phyloP scores from a whole-genome alignment of 805 yeast species.

The Yarrowia sp. region DNA sequence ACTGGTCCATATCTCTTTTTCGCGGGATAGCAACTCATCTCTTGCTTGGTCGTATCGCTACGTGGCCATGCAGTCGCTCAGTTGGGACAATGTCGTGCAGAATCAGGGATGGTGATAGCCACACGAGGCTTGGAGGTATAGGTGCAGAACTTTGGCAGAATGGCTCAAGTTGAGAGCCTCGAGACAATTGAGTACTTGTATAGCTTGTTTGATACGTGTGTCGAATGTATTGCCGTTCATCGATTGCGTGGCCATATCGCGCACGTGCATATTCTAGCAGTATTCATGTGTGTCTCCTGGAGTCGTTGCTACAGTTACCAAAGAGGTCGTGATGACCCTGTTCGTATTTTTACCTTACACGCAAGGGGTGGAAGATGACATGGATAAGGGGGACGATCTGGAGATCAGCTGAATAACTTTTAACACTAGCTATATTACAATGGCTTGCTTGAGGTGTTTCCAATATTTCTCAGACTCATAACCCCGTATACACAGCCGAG shows the following conservation, averaged over 20 bases:
- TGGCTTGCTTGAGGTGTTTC: too few species aligned
- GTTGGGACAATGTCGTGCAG: not conserved
- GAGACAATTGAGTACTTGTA: not conserved
- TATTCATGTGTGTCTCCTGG: not conserved
- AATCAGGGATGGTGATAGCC: not conserved
- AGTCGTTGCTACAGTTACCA: not conserved
- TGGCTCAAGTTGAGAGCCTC: not conserved
- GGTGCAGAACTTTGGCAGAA: not conserved
- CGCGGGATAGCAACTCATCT: too few species aligned
- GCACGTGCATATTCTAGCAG: slow-evolving; percentile 1
- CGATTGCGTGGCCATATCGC: not conserved
- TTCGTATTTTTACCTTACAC: too few species aligned
- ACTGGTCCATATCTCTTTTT: not conserved
- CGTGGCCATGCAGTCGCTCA: slow-evolving; percentile 13
- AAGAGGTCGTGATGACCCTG: too few species aligned
- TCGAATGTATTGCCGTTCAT: not conserved
- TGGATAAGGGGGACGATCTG: too few species aligned
- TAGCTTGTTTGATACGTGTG: too few species aligned
- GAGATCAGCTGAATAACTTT: too few species aligned
- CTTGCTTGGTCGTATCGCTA: not conserved
- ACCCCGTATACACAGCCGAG: too few species aligned
- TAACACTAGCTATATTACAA: too few species aligned
- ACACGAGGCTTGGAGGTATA: not conserved
- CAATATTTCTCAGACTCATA: too few species aligned
- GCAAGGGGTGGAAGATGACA: too few species aligned